Evolutionary conservation across 2,329 filamentous ascomycete species (phyloP), one percentile per base, ranked within the genome.

Genomic region (Apiospora malaysiana): DNA sequence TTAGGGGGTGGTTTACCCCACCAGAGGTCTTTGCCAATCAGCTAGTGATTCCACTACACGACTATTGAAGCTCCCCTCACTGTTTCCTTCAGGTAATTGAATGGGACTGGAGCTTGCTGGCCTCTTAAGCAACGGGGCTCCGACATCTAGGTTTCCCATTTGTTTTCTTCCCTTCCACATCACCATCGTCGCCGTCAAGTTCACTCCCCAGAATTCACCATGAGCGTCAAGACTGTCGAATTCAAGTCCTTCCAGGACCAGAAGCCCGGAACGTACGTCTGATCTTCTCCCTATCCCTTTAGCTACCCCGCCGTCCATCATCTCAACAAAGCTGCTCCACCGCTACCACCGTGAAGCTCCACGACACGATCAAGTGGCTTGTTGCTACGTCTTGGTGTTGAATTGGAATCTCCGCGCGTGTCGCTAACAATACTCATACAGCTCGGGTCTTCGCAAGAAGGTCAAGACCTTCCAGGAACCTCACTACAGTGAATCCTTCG

Each of bases 371-470:
- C 25, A 18, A 18, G 14, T 16, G 27, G 2, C 51, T 59, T 59
- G 27, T 37, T 59, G 51, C 51, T 59, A 46, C 68, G 67, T 71
- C 68, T 49, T 56, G 56, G 56, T 27, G 27, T 46, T 16, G 42
- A 45, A 4, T 18, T 45, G 42, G 42, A 3, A 46, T 68, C 69
- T 68, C n/a, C n/a, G 18, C 40, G 65, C n/a, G 68, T 68, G 63
- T 66, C 69, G 59, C 69, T 43, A 69, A 66, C 73, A 76, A 68
- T 78, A 71, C 66, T 65, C 71, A 69, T 73, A 71, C 79, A 98
- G 95, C 77, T 99, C 96, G 76, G 96, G 96, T 83, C 94, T 99
- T 83, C 94, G 96, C 75, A 99, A 99, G 86, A 98, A 97, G 90
- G 96, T 98, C 85, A 94, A 94, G 80, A 93, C 97, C 81, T 99